Evolutionary conservation across 805 yeast species (phyloP).

Genomic region (Ogataea paradorogensis): DNA sequence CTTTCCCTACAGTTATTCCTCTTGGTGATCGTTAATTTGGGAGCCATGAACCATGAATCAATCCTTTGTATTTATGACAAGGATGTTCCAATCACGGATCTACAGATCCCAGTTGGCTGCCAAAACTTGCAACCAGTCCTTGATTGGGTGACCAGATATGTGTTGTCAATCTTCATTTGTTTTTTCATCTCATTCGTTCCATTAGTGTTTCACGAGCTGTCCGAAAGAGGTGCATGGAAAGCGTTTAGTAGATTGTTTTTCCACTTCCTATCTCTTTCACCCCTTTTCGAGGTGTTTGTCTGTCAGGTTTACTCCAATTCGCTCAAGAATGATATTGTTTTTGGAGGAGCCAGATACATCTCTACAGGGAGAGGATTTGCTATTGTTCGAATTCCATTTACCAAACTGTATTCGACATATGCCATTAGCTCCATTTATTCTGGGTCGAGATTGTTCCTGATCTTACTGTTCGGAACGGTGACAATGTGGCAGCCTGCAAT

Average conservation of each 20-base stretch:
- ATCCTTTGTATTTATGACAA: conserved; percentile 65
- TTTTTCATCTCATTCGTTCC: conserved; percentile 92
- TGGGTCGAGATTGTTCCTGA: conserved; percentile 67
- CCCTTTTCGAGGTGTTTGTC: conserved; percentile 91
- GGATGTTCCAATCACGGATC: conserved; percentile 68
- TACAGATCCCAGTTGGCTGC: conserved; percentile 78
- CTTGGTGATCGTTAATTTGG: conserved; percentile 74
- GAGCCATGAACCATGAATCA: conserved; percentile 71
- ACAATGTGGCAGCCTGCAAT: conserved; percentile 80
- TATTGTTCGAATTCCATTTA: conserved; percentile 72
- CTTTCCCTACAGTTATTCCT: conserved; percentile 85
- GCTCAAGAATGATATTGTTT: conserved; percentile 67
- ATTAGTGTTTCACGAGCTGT: conserved; percentile 76
- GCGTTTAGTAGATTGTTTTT: conserved; percentile 67
- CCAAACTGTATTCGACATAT: conserved; percentile 70
- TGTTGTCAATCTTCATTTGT: conserved; percentile 85
- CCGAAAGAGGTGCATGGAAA: conserved; percentile 81
- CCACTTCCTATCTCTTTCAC: conserved; percentile 81
- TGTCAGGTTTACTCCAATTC: conserved; percentile 90
- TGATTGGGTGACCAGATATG: conserved; percentile 86
- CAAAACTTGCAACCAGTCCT: conserved; percentile 82
- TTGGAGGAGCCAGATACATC: conserved; percentile 91
- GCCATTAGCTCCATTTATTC: conserved; percentile 73
- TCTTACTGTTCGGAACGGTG: conserved; percentile 70
- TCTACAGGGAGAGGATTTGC: conserved; percentile 96